These are phyloP conservation scores for Luvunga scandens DNA, from an alignment of 345 rosid species.

Conservation along the genomic window DNA sequence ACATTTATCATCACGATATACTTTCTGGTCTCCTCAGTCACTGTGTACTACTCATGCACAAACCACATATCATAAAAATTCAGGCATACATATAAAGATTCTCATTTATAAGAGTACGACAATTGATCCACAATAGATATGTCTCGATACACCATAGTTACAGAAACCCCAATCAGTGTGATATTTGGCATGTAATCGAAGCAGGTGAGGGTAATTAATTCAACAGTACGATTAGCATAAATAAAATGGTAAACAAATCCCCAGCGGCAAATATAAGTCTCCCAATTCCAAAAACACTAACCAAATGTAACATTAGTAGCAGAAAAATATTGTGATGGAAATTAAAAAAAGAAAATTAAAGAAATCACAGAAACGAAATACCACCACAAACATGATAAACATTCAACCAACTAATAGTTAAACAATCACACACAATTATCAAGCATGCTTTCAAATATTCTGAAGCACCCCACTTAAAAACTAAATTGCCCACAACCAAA, in stretches of 20 bases:
- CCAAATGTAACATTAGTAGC: background rate
- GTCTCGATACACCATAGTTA: background rate
- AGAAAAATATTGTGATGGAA: background rate
- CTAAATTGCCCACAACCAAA: background rate
- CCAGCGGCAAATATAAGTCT: background rate
- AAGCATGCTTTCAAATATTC: background rate
- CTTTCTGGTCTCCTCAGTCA: background rate
- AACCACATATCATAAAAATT: background rate
- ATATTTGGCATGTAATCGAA: background rate
- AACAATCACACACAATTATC: background rate
- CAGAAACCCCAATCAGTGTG: background rate
- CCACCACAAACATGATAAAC: background rate
- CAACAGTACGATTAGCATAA: background rate
- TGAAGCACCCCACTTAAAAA: background rate
- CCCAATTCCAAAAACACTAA: background rate
- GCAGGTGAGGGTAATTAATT: background rate
- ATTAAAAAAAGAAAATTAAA: background rate
- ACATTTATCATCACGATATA: background rate
- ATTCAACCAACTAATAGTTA: background rate
- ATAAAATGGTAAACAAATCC: background rate
- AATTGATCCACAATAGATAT: background rate
- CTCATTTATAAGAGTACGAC: background rate
- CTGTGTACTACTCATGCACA: background rate
- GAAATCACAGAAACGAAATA: background rate
- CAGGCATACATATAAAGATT: background rate